Percentiles rank a stretch among this genome's conserved stretches.
Conservation (phyloP, 345 rosid genomes). For the Brassica juncea region DNA sequence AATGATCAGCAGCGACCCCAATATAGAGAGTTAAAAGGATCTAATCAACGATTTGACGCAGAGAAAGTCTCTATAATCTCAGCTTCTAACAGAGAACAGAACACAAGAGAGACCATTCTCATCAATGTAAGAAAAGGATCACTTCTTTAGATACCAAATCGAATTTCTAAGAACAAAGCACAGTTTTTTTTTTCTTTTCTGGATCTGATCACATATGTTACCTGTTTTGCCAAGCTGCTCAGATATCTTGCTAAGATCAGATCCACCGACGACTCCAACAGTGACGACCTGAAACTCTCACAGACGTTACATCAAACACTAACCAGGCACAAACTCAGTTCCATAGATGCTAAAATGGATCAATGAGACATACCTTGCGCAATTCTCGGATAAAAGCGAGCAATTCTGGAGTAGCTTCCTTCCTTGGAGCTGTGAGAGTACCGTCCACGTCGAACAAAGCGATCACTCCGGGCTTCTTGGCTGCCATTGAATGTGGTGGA, state of each 20-base stretch:
- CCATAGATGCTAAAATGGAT: neutral
- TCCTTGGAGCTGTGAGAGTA: conserved; percentile 96
- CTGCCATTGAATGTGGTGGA: conserved; percentile 41
- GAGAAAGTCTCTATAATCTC: neutral
- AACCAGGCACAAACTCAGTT: neutral
- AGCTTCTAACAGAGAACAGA: neutral
- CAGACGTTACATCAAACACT: conserved; percentile 27
- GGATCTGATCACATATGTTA: conserved; percentile 35
- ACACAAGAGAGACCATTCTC: neutral
- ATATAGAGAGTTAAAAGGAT: neutral
- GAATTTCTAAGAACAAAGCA: neutral
- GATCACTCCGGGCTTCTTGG: conserved; percentile 68
- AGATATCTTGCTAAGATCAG: conserved; percentile 83
- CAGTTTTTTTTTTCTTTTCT: neutral
- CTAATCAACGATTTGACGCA: too few relatives aligned
- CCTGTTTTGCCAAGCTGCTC: conserved; percentile 95
- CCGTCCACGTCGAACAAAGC: conserved; percentile 98
- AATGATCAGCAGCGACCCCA: conserved; percentile 7
- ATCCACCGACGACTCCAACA: conserved; percentile 96
- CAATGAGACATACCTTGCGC: conserved; percentile 58
- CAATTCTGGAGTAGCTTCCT: conserved; percentile 58
- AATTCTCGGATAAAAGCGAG: conserved; percentile 71
- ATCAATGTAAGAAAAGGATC: conserved; percentile 9
- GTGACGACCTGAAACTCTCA: conserved; percentile 64
- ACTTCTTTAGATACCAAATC: neutral